These are phyloP conservation scores for Syzygium oleosum DNA, from an alignment of 345 rosid genomes.

Conservation along the genomic window DNA sequence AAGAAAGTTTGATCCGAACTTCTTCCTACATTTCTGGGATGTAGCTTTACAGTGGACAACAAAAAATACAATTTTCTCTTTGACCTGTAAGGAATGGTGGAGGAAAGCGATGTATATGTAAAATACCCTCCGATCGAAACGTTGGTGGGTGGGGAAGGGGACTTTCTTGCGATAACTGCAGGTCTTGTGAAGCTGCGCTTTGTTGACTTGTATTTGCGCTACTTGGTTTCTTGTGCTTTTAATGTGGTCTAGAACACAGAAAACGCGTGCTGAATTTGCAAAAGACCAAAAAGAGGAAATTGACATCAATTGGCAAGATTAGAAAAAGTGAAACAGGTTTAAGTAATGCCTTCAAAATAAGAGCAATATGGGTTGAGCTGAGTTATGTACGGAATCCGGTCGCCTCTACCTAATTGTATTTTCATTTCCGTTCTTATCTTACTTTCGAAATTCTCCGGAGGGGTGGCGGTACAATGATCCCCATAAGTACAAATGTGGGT, in stretches of 20 bases:
- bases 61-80: background rate
- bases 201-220: background rate
- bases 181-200: background rate
- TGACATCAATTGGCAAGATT: background rate
- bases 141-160: background rate
- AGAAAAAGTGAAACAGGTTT: background rate
- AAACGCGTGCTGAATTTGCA: background rate
- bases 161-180: background rate
- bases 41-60: background rate
- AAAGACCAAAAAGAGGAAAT: background rate
- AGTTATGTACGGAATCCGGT: background rate
- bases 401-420: background rate
- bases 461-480: background rate
- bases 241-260: background rate
- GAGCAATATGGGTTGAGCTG: background rate
- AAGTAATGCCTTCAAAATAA: background rate
- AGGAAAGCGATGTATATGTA: too few relatives aligned
- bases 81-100: background rate
- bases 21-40: background rate
- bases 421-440: background rate
- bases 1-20: background rate
- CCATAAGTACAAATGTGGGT: background rate
- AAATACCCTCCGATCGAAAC: background rate
- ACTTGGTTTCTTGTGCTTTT: background rate
- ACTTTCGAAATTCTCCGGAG: background rate